phyloP scores from a whole-genome alignment of 2,329 filamentous ascomycete species.

The Curvularia spicifera region DNA sequence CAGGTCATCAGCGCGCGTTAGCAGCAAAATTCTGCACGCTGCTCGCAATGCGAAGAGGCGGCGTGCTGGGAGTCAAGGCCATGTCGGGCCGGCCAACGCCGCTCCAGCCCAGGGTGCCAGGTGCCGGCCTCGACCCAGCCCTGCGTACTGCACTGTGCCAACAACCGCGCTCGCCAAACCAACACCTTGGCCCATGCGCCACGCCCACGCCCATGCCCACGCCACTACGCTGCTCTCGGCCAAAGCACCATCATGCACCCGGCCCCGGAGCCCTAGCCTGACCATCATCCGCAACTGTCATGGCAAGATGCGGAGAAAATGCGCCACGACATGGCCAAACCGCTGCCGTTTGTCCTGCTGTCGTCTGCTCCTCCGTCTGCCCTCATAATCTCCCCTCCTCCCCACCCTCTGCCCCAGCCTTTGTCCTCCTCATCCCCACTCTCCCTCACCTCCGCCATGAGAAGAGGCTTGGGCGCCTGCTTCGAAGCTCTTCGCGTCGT shows the following conservation, averaged over 20 bases:
- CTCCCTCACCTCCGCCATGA: slow-evolving; percentile 27
- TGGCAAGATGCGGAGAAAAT: slow-evolving; percentile 39
- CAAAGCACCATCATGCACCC: slow-evolving; percentile 10
- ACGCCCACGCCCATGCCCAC: background rate
- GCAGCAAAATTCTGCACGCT: background rate
- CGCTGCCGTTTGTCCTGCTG: slow-evolving; percentile 13
- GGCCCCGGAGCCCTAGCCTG: slow-evolving; percentile 22
- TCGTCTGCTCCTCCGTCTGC: slow-evolving; percentile 3
- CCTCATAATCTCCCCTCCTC: slow-evolving; percentile 6
- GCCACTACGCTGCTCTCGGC: background rate
- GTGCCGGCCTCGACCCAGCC: slow-evolving; percentile 1
- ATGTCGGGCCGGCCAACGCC: slow-evolving; percentile 2
- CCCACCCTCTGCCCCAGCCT: background rate
- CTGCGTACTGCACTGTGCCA: background rate
- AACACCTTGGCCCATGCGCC: slow-evolving; percentile 3
- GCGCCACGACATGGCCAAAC: slow-evolving; percentile 18
- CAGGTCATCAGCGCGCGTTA: background rate
- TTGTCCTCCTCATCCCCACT: slow-evolving; percentile 7
- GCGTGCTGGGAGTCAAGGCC: background rate
- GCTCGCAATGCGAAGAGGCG: too few species aligned
- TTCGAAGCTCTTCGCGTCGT: slow-evolving; percentile 23
- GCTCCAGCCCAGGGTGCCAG: too few species aligned
- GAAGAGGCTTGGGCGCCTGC: slow-evolving; percentile 22
- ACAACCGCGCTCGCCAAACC: slow-evolving; percentile 10
- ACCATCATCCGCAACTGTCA: slow-evolving; percentile 30